Percentiles rank a stretch among this genome's conserved stretches.
These are phyloP conservation scores for Sporisorium iseilematis-ciliati DNA, from an alignment of 1,284 basidiomycete genomes.

Conservation along the genomic window DNA sequence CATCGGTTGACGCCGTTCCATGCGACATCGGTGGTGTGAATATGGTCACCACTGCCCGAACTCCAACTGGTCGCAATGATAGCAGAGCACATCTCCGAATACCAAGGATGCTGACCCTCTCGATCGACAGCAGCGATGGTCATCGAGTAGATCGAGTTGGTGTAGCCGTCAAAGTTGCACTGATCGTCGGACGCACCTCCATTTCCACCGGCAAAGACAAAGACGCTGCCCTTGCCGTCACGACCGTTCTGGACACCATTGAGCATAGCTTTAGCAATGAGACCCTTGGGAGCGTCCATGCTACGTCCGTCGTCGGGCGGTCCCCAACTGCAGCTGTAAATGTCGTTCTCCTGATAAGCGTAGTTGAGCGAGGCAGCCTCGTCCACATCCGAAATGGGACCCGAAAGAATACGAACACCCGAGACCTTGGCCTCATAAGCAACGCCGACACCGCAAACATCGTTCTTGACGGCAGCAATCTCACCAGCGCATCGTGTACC, in stretches of 20 bases:
- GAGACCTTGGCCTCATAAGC: conserved; percentile 92
- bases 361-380: conserved; percentile 96
- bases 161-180: conserved; percentile 99
- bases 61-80: conserved; percentile 97
- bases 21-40: conserved; percentile 86
- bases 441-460: conserved; percentile 93
- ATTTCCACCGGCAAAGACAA: conserved; percentile 98
- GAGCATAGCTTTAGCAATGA: conserved; percentile 93
- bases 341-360: conserved; percentile 89
- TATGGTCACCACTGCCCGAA: conserved; percentile 86
- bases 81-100: conserved; percentile 95
- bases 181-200: conserved; percentile 92
- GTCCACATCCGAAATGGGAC: conserved; percentile 96
- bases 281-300: conserved; percentile 93
- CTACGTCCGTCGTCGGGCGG: conserved; percentile 93
- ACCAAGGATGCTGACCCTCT: conserved; percentile 92
- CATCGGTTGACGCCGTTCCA: conserved; percentile 81
- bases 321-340: conserved; percentile 98
- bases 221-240: conserved; percentile 89
- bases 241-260: conserved; percentile 95
- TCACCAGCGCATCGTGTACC: conserved; percentile 98
- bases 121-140: conserved; percentile 94
- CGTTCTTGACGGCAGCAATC: conserved; percentile 95
- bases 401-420: conserved; percentile 93
- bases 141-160: conserved; percentile 95